Conservation (phyloP, 805 yeast genomes). For the Cyberlindnera japonica region DNA sequence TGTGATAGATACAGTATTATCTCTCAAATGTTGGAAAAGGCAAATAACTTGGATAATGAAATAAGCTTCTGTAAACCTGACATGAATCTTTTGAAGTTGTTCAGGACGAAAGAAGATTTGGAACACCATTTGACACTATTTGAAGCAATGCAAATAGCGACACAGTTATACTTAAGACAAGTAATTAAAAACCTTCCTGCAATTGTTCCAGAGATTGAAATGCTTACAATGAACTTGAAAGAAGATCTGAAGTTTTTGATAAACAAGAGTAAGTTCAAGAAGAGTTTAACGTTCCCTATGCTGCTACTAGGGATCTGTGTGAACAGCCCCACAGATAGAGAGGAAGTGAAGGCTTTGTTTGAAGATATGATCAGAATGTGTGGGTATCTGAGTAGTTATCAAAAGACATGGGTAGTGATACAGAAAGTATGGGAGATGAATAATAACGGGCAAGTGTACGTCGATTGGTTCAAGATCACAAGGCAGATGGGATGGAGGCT, state of each 20-base stretch:
- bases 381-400: conserved; percentile 34
- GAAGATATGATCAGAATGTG: conserved; percentile 26
- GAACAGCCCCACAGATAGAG: conserved; percentile 22
- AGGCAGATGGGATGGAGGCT: conserved; percentile 38
- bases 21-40: conserved; percentile 18
- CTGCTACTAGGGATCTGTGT: conserved; percentile 35
- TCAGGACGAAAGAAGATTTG: conserved; percentile 36
- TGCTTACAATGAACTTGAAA: conserved; percentile 42
- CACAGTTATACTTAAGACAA: conserved; percentile 51
- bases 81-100: conserved; percentile 32
- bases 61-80: conserved; percentile 48
- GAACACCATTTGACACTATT: conserved; percentile 57
- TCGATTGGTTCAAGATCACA: conserved; percentile 43
- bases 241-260: conserved; percentile 49
- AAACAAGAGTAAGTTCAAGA: conserved; percentile 45
- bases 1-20: conserved; percentile 19
- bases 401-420: conserved; percentile 34
- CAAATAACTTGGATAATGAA: conserved; percentile 37
- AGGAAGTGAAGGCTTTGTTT: conserved; percentile 25
- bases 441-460: conserved; percentile 28
- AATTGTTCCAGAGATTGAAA: conserved; percentile 49
- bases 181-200: conserved; percentile 50
- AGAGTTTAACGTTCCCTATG: conserved; percentile 40
- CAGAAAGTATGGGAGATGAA: conserved; percentile 38
- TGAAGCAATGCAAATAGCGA: conserved; percentile 53